Evolutionary conservation across 164 flowering plant species (phyloP), one percentile per base, ranked within the genome.

Genomic region (Kalanchoe fedtschenkoi): DNA sequence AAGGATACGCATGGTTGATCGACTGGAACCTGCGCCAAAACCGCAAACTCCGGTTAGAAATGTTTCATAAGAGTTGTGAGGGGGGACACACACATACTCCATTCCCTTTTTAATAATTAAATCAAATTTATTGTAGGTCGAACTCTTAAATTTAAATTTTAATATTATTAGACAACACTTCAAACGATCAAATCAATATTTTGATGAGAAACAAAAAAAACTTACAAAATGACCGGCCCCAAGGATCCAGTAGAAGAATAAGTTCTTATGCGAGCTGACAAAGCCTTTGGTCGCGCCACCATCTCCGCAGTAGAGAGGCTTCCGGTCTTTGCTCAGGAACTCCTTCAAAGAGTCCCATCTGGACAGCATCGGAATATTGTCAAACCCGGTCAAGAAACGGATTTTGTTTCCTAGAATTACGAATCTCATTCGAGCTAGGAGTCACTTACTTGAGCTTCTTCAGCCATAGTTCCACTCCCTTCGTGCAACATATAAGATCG

Each of bases 401-500:
- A 42, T 13, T 42, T 42, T 13, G n/a, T 13, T 39, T 39, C 46
- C 14, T 42, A 42, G 2, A 42, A 13, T 8, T 8, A 39, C 15
- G 15, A 39, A 39, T 39, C 15, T 39, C 43, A n/a, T n/a, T n/a
- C n/a, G n/a, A n/a, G n/a, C n/a, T n/a, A n/a, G n/a, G n/a, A n/a
- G n/a, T n/a, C n/a, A n/a, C n/a, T 54, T 69, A 73, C 73, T 69
- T 70, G 62, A 73, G 76, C 54, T 70, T 73, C 8, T 65, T 34
- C 10, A 74, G 39, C 76, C 74, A 74, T 60, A 71, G 63, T 39
- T 74, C 74, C n/a, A 57, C 56, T 51, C 77, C 74, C 21, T 60
- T 65, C 44, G 74, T 74, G 34, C 69, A 32, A 53, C 77, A 70
- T 37, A 74, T 70, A 29, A 74, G 61, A 74, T 74, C 77, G 47